Percentiles rank a stretch among this genome's conserved stretches.
These are phyloP conservation scores for Kodamaea kakaduensis DNA, from an alignment of 805 yeast genomes.

Conservation along the genomic window DNA sequence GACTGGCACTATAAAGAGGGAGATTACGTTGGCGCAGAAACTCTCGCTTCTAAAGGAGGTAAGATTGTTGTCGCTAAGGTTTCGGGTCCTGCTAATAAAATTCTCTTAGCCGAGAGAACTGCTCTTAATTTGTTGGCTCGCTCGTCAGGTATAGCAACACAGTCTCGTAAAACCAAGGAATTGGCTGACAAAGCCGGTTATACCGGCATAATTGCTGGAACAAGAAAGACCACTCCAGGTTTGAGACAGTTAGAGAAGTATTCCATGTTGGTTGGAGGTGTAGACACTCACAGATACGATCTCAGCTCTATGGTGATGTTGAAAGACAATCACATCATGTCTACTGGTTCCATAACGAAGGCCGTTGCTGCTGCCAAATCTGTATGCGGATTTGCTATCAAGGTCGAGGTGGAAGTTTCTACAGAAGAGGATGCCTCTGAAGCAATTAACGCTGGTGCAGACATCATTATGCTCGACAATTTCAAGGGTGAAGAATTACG, in stretches of 20 bases:
- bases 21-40: conserved; percentile 34
- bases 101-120: conserved; percentile 80
- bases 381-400: conserved; percentile 84
- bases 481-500: conserved; percentile 65
- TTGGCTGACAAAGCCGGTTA: conserved; percentile 68
- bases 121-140: conserved; percentile 79
- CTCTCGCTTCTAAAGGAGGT: conserved; percentile 49
- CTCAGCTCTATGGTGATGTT: conserved; percentile 93
- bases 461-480: conserved; percentile 91
- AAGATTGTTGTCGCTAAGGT: conserved; percentile 69
- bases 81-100: conserved; percentile 74
- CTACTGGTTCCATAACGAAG: conserved; percentile 84
- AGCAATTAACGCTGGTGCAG: conserved; percentile 94
- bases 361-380: conserved; percentile 75
- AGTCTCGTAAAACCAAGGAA: conserved; percentile 51
- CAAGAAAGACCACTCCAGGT: conserved; percentile 97
- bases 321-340: conserved; percentile 90
- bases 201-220: conserved; percentile 86
- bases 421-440: conserved; percentile 82
- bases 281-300: conserved; percentile 89
- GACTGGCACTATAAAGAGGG: conserved; percentile 81
- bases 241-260: conserved; percentile 83
- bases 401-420: conserved; percentile 91
- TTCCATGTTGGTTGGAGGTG: conserved; percentile 93
- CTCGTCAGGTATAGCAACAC: conserved; percentile 84